Base-by-base conservation (phyloP, 2,329 filamentous ascomycete species). In the Fusarium piperis region DNA sequence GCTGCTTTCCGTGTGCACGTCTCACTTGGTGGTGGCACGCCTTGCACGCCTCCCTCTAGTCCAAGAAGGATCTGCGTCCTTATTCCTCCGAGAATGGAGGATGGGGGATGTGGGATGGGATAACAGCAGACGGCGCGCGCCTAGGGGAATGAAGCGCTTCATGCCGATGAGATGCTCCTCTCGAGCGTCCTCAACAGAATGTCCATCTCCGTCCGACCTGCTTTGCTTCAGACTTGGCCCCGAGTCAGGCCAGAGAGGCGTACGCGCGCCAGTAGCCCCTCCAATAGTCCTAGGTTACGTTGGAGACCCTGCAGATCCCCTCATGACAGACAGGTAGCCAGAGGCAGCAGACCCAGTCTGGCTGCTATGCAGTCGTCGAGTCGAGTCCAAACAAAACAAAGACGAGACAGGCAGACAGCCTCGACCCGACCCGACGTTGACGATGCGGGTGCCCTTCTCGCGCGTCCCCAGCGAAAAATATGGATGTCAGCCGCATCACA, bases 1-100 rank as follows among this genome's bases (percentile, higher is more conserved):
- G 75, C 63, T 65, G 64, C 58, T 71, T 70, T 73, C 75, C 67
- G 75, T 74, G 73, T 68, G 75, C 75, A 77, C 75, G 75, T 77
- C 73, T 76, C 75, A 74, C 69, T 16, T 56, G 53, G 53, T 59
- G 72, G 72, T 71, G 55, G 59, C 61, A 60, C 62, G 67, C 53
- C 58, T 52, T 26, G 26, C 52, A 59, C 39, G 36, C 28, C 63
- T 56, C 58, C 53, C 60, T 70, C 62, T 62, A 59, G 62, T 28
- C 62, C 64, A 65, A 72, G 64, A 62, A 63, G 55, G 73, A 77
- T 77, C 70, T 67, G 46, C 72, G 64, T 69, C 62, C 59, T 66
- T 74, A 55, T 62, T 64, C 67, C 58, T 68, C 57, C 67, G 44
- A 51, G 39, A 32, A 59, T 68, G 70, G 67, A 69, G 56, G 67